Evolutionary conservation across 495 filamentous ascomycete genomes (phyloP).

Genomic region (Podospora australis): DNA sequence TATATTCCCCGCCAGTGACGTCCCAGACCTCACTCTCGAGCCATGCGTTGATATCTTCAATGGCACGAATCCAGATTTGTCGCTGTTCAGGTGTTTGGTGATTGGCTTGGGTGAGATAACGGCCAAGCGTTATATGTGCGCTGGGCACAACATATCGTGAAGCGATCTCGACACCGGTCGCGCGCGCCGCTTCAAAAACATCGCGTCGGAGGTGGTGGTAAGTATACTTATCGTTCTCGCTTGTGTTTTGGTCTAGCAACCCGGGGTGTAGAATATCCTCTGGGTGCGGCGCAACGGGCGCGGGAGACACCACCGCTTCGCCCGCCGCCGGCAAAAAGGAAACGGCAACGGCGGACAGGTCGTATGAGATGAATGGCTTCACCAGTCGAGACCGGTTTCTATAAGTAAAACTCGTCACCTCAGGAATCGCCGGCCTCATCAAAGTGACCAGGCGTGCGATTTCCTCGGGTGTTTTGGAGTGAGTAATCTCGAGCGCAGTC

Average conservation of each 20-base stretch:
- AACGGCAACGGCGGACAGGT: constrained; percentile 75
- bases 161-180: constrained; percentile 53
- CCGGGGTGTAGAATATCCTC: constrained; percentile 10
- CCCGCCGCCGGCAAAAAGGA: constrained; percentile 74
- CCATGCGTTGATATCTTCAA: constrained; percentile 72
- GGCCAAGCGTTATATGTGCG: constrained; percentile 79
- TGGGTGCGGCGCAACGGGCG: constrained; percentile 23
- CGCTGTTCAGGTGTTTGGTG: constrained; percentile 44
- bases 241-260: not conserved
- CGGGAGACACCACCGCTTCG: constrained; percentile 39
- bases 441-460: constrained; percentile 52
- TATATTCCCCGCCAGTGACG: constrained; percentile 30
- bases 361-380: constrained; percentile 77
- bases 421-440: constrained; percentile 41
- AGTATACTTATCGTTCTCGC: constrained; percentile 55
- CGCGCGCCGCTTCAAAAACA: constrained; percentile 53
- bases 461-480: constrained; percentile 56
- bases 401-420: constrained; percentile 57
- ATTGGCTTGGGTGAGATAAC: constrained; percentile 59
- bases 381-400: constrained; percentile 63
- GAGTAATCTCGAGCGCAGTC: constrained; percentile 76
- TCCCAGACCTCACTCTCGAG: constrained; percentile 63
- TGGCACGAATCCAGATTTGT: constrained; percentile 51
- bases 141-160: constrained; percentile 81
- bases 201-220: constrained; percentile 89